Base-by-base conservation (phyloP, 2,329 filamentous ascomycete genomes). In the Dothistroma septosporum region DNA sequence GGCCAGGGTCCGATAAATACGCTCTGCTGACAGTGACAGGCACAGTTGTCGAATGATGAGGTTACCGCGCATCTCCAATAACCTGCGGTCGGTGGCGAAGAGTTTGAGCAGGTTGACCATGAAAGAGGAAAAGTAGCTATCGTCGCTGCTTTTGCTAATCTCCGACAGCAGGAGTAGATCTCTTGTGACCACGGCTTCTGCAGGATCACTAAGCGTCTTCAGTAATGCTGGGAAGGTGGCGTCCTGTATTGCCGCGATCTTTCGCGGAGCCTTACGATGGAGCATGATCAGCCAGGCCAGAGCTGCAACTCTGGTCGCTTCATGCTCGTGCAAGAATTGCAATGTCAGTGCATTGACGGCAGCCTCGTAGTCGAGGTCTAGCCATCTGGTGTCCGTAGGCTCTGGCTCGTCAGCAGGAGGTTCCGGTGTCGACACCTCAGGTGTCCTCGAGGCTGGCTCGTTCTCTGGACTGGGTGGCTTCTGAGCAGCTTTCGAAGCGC, bases 281-380 rank as follows among this genome's bases (percentile, higher is more conserved):
- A 99, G 82, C 93, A 97, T 97, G 61, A 97, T 94, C 59, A 99
- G 83, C 94, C 94, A 99, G 6, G 90, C 93, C 62, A 99, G 80
- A 16, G 94, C 92, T 41, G 92, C 93, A 31, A 97, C 92, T 62
- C 94, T 86, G 1, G 94, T 99, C 31, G 91, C 92, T 78, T 99
- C 95, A 72, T 97, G 91, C 69, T 99, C 93, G 71, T 99, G 97
- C 56, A 99, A 79, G 70, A 99, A 97, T 57, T 97, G 86, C 8
- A 97, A 78, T 0, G 93, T 99, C 46, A 99, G 82, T 9, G 93
- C 94, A 75, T 89, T 95, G 53, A 99, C 94, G 5, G 94, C 92
- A 19, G 92, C 92, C 41, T 92, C 91, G 73, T 97, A 99, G 76
- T 99, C 93, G n/a, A 99, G 82, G 72, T 96, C 91, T 10, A 63